Base-by-base conservation (phyloP, 2,329 filamentous ascomycete genomes). In the Monilinia fructigena region DNA sequence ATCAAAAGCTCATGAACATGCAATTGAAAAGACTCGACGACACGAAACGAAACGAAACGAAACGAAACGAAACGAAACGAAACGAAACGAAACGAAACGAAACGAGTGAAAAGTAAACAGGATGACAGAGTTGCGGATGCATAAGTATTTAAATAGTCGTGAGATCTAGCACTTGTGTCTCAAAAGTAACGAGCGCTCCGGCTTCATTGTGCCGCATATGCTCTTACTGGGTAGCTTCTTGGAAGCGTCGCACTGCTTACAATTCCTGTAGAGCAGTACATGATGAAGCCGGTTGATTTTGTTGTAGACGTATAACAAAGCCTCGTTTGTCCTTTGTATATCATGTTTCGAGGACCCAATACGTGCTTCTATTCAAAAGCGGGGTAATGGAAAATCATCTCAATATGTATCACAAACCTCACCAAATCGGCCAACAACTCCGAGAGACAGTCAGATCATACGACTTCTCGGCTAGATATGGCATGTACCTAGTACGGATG, bases 1-100 rank as follows among this genome's bases (percentile, higher is more conserved):
- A 23, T n/a, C 20, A 40, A n/a, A 61, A 61, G 58, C 56, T 60
- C 28, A 35, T 23, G n/a, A n/a, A 60, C 12, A 60, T 23, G 20
- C 20, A 18, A 18, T 14, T 23, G 28, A 16, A 18, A 35, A 40
- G n/a, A 55, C 2, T 14, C 23, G 23, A 23, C 23, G 23, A 23
- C 23, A 23, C 23, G 23, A 23, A 1, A 23, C 23, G 23, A 31
- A 23, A 59, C 16, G 40, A 18, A 23, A 23, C 2, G 31, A 35
- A 38, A 26, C 11, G 8, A 23, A 23, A 23, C 2, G 31, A 35
- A 38, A 26, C 11, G 8, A 23, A n/a, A n/a, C n/a, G n/a, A n/a
- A n/a, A n/a, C n/a, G n/a, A n/a, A n/a, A n/a, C n/a, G n/a, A 31
- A 23, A 59, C 16, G 40, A 18, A 23, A 23, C 2, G 31, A 35